Evolutionary conservation across 2,329 filamentous ascomycete species (phyloP), one percentile per base, ranked within the genome.

Genomic region (Alternaria triticimaculans): DNA sequence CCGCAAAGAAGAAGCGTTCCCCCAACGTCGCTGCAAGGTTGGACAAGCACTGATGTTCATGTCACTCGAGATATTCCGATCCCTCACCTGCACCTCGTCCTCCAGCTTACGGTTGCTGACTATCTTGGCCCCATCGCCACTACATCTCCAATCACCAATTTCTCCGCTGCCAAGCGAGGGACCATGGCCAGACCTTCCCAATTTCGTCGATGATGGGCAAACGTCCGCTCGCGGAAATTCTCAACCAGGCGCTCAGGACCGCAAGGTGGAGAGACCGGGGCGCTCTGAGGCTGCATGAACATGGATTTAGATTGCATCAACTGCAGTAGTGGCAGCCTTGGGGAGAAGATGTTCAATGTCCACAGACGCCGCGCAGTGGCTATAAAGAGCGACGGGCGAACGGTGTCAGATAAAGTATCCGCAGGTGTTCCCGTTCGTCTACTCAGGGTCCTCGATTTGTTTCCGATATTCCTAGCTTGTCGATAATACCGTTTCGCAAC

Each of bases 121-220:
- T 37, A 14, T 55, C 6, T 44, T 44, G 20, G 49, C 49, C 30
- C 20, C 20, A 23, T 41, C 49, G 49, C 12, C 11, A 53, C 30
- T 15, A 51, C 49, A 51, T 48, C 51, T 50, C 69, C 70, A 74
- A 73, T 74, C 66, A 60, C 63, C 63, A 67, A 64, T 74, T 74
- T 72, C 66, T 74, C 70, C 72, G 69, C 45, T 54, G 66, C 68
- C 66, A 67, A 70, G 66, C 26, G 30, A 21, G 23, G 54, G 25
- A 45, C 56, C 55, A 62, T 55, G 59, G 20, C 45, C 45, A 64
- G 54, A 54, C 57, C 55, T 62, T 68, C 51, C 59, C 63, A 21
- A 66, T 51, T 55, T 53, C 6, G 60, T 51, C 56, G 59, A 62
- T 51, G 48, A 63, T 21, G 55, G 69, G 61, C 63, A 58, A 63